Conservation (phyloP, 2,329 filamentous ascomycete genomes). For the Emericellopsis cladophorae region DNA sequence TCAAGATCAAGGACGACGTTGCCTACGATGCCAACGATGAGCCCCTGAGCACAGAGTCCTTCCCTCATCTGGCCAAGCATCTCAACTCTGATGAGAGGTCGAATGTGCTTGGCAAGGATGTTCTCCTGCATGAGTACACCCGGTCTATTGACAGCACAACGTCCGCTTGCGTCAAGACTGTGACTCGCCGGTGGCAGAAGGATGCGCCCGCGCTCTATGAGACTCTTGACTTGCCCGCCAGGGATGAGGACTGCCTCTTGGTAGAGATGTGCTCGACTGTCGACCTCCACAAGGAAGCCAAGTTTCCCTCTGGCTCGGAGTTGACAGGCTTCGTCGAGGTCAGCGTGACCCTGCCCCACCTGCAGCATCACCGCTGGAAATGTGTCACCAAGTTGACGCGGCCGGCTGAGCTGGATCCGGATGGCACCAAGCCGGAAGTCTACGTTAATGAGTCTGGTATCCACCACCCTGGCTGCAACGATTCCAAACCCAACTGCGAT, state of each 20-base stretch:
- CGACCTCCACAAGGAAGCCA: slow-evolving; percentile 42
- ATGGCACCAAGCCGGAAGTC: slow-evolving; percentile 28
- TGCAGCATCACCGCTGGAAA: slow-evolving; percentile 47
- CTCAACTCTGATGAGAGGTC: slow-evolving; percentile 38
- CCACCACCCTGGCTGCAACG: slow-evolving; percentile 39
- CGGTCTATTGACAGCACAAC: slow-evolving; percentile 39
- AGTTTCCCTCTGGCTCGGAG: slow-evolving; percentile 46
- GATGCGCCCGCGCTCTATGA: slow-evolving; percentile 44
- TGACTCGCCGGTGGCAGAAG: slow-evolving; percentile 43
- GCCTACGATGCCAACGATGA: slow-evolving; percentile 29
- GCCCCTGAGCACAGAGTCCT: slow-evolving; percentile 30
- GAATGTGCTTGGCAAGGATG: slow-evolving; percentile 36
- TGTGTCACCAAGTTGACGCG: slow-evolving; percentile 45
- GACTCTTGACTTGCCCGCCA: slow-evolving; percentile 32
- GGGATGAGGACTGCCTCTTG: slow-evolving; percentile 40
- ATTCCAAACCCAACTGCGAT: slow-evolving; percentile 33
- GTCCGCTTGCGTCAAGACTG: slow-evolving; percentile 39
- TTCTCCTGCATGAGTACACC: slow-evolving; percentile 47
- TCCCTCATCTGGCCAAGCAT: slow-evolving; percentile 42
- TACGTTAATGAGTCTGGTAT: slow-evolving; percentile 37
- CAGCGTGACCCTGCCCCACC: slow-evolving; percentile 36
- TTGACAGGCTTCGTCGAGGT: slow-evolving; percentile 48
- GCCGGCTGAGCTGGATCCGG: slow-evolving; percentile 39
- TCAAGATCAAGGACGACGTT: slow-evolving; percentile 35
- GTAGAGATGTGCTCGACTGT: slow-evolving; percentile 51